Evolutionary conservation across 495 filamentous ascomycete genomes (phyloP), one percentile per base, ranked within the genome.

Genomic region (Letharia columbiana): DNA sequence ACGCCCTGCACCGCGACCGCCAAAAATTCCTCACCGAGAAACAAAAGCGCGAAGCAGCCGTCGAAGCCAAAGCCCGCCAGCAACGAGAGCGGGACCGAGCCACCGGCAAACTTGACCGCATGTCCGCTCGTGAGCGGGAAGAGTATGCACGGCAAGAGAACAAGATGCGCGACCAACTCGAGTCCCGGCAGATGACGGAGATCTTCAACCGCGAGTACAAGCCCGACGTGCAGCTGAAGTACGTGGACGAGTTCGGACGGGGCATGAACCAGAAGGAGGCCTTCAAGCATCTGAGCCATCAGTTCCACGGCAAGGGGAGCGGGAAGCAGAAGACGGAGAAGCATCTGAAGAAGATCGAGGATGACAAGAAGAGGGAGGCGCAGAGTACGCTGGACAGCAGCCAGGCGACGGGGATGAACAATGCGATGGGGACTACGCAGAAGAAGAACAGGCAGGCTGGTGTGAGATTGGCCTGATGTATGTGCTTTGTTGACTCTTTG

Each of bases 281-380:
- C 2, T 98, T 98, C 81, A 91, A 91, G 80, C 85, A 97, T 73
- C 80, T 98, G 57, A 91, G 86, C 71, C 94, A 98, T 77, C 89
- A 95, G 76, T 98, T 98, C 86, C 94, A 98, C 78, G 94, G 94
- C 63, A 97, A 98, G 79, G 92, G 92, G 54, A 92, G 88, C 72
- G 94, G 94, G 62, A 97, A 97, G 83, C 89, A 89, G 79, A 98
- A 98, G 87, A 97, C 91, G 35, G 93, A 98, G 81, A 98, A 98
- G 79, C 81, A 84, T 63, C 77, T 98, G 60, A 96, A 97, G 86
- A 96, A 94, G 85, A 93, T 96, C 77, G 94, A 93, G 64, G 91
- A 93, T 70, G 92, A 97, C 79, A 93, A 92, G 83, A 88, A 88
- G 73, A 83, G 86, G 69, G 86, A 90, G 79, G 84, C 89, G 0